Evolutionary conservation across 1,284 basidiomycete species (phyloP).

Genomic region (Pseudozyma sp.): DNA sequence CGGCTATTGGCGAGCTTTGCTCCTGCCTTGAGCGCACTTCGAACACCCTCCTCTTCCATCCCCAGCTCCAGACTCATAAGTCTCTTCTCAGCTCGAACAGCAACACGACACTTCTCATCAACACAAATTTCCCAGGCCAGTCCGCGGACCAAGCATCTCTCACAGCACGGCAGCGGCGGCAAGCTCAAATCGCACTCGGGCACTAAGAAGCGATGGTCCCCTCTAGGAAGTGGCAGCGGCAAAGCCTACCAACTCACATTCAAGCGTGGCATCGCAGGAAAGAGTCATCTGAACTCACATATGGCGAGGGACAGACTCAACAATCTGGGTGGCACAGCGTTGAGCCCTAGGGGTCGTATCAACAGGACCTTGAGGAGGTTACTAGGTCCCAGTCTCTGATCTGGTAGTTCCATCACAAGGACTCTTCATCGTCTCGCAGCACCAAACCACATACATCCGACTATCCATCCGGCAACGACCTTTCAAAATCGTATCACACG

Average conservation of each 20-base stretch:
- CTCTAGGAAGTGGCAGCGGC: slow-evolving; percentile 49
- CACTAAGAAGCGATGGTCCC: slow-evolving; percentile 61
- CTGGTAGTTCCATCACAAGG: too few relatives aligned
- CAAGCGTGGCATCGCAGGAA: slow-evolving; percentile 53
- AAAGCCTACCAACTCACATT: slow-evolving; percentile 50
- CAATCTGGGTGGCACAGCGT: slow-evolving; percentile 46
- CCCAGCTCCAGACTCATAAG: background rate
- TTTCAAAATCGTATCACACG: background rate
- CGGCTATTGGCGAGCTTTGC: slow-evolving; percentile 28
- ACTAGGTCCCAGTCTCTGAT: slow-evolving; percentile 53
- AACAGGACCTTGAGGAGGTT: slow-evolving; percentile 55
- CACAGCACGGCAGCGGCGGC: slow-evolving; percentile 46
- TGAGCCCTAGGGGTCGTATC: slow-evolving; percentile 50
- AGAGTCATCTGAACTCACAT: slow-evolving; percentile 59
- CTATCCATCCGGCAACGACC: background rate
- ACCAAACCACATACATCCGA: background rate
- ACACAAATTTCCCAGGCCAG: slow-evolving; percentile 11
- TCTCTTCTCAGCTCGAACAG: background rate
- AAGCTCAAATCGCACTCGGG: slow-evolving; percentile 60
- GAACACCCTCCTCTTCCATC: slow-evolving; percentile 6
- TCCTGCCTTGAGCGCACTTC: slow-evolving; percentile 18
- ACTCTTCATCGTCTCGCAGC: background rate
- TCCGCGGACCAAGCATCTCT: slow-evolving; percentile 43
- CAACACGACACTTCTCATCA: slow-evolving; percentile 22
- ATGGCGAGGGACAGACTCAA: slow-evolving; percentile 59